These are phyloP conservation scores for Litchi chinensis DNA, from an alignment of 345 rosid genomes.

Conservation along the genomic window DNA sequence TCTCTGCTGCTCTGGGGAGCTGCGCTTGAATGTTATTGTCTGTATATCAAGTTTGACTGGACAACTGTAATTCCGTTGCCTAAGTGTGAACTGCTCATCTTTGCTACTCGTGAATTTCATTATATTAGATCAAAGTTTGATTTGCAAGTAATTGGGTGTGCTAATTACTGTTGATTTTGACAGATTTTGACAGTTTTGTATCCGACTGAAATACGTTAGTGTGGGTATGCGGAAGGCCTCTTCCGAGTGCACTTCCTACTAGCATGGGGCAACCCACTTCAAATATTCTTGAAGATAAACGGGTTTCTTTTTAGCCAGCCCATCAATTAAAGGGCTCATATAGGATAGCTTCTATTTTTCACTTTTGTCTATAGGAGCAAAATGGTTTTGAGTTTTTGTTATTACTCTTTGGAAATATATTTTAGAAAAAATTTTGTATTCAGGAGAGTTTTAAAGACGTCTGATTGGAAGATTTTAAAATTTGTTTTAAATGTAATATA, in stretches of 20 bases:
- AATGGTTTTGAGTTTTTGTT: too few species aligned
- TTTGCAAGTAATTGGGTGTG: background rate
- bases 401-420: too few species aligned
- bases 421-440: too few species aligned
- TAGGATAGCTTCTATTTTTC: too few species aligned
- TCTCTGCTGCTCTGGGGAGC: conserved; percentile 13
- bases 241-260: background rate
- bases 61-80: background rate
- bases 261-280: background rate
- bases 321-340: too few species aligned
- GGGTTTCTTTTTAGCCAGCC: background rate
- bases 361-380: too few species aligned
- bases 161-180: background rate
- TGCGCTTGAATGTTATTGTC: conserved; percentile 24
- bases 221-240: background rate
- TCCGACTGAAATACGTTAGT: background rate
- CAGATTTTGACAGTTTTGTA: background rate
- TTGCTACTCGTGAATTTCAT: background rate
- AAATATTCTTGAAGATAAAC: background rate
- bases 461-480: too few species aligned
- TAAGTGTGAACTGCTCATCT: background rate
- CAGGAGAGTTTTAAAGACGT: too few species aligned
- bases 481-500: too few species aligned
- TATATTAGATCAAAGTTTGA: background rate
- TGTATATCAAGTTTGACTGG: conserved; percentile 11